Conservation (phyloP, 805 yeast species). For the Yueomyces sinensis region DNA sequence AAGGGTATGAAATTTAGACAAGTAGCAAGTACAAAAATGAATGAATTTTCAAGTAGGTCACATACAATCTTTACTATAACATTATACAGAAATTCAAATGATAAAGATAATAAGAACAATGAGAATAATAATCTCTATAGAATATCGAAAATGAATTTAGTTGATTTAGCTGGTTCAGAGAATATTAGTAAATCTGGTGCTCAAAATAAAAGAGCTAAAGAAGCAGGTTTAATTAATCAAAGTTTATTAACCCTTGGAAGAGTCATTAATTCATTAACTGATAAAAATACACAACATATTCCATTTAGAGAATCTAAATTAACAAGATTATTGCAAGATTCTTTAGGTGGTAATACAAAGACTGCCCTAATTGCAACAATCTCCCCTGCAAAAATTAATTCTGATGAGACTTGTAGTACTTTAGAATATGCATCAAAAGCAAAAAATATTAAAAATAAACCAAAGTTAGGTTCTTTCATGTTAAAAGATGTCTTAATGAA, state of each 20-base stretch:
- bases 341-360: conserved; percentile 78
- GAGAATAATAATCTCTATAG: conserved; percentile 35
- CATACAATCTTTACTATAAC: conserved; percentile 76
- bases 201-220: conserved; percentile 70
- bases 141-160: conserved; percentile 39
- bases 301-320: conserved; percentile 80
- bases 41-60: conserved; percentile 76
- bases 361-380: conserved; percentile 81
- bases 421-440: conserved; percentile 83
- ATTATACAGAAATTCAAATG: conserved; percentile 44
- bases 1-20: conserved; percentile 64
- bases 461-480: conserved; percentile 50
- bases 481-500: conserved; percentile 36
- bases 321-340: conserved; percentile 62
- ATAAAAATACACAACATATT: conserved; percentile 46
- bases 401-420: conserved; percentile 78
- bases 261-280: conserved; percentile 63
- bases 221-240: conserved; percentile 88
- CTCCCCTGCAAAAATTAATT: conserved; percentile 64
- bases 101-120: no score
- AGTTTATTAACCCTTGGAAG: conserved; percentile 78
- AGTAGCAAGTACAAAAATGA: conserved; percentile 83
- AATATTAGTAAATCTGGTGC: conserved; percentile 81
- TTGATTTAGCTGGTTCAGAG: conserved; percentile 93
- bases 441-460: conserved; percentile 60